These are phyloP conservation scores for Filobasidium floriforme DNA, from an alignment of 768 basidiomycete genomes.

Conservation along the genomic window DNA sequence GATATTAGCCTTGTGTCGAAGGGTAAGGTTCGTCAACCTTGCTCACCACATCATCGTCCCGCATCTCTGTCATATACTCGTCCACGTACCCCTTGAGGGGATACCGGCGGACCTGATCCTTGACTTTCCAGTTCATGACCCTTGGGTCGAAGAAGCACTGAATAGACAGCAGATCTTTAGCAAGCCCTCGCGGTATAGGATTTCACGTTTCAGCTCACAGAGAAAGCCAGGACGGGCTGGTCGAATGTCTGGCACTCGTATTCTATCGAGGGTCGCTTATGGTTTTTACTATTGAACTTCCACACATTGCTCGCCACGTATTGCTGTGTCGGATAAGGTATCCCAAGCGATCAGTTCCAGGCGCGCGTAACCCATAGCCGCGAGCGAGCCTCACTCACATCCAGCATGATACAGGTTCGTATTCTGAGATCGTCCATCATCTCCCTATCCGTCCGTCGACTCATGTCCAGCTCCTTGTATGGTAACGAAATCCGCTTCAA, in stretches of 20 bases:
- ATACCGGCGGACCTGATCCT: slow-evolving; percentile 55
- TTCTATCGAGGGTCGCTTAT: slow-evolving; percentile 69
- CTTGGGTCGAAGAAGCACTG: slow-evolving; percentile 91
- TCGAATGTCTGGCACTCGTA: slow-evolving; percentile 87
- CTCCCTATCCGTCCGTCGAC: slow-evolving; percentile 72
- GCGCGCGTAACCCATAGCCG: too few relatives aligned
- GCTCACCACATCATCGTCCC: slow-evolving; percentile 49
- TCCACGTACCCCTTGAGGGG: slow-evolving; percentile 62
- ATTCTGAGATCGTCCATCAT: slow-evolving; percentile 87
- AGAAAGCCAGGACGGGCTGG: slow-evolving; percentile 87
- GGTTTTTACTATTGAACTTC: slow-evolving; percentile 76
- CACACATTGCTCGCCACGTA: slow-evolving; percentile 84
- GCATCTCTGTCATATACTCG: slow-evolving; percentile 54
- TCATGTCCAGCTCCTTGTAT: slow-evolving; percentile 72
- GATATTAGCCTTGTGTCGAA: background rate
- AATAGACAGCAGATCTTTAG: background rate
- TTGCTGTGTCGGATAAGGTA: slow-evolving; percentile 50
- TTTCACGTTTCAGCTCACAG: slow-evolving; percentile 53
- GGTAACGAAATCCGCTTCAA: slow-evolving; percentile 77
- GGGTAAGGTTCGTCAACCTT: too few relatives aligned
- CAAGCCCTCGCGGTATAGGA: background rate
- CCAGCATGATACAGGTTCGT: slow-evolving; percentile 72
- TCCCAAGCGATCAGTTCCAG: background rate
- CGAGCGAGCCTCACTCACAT: slow-evolving; percentile 58
- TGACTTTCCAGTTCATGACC: slow-evolving; percentile 74